A percentile compares a stretch with the other conserved stretches of the same genome.
Conservation (phyloP, 192 early-diverging fungal genomes). For the Coemansia sp. region DNA sequence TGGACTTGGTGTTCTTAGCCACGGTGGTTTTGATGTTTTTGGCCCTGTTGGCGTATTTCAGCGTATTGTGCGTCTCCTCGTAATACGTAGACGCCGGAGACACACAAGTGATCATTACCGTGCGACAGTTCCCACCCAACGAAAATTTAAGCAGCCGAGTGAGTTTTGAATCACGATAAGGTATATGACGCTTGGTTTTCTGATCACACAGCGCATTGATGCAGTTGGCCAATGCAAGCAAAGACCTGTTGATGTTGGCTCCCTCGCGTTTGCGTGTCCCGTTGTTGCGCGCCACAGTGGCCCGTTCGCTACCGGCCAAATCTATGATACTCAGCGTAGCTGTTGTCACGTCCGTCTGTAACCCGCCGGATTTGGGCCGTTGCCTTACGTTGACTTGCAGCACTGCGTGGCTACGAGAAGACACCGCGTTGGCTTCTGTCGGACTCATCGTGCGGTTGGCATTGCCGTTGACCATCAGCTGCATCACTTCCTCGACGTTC, state of each 20-base stretch:
- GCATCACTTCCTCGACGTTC: constrained; percentile 59
- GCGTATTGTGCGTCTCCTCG: constrained; percentile 78
- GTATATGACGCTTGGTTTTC: constrained; percentile 63
- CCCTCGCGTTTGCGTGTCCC: constrained; percentile 74
- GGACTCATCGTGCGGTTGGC: constrained; percentile 73
- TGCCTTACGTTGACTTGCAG: constrained; percentile 63
- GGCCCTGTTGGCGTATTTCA: constrained; percentile 77
- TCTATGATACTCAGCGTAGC: constrained; percentile 75
- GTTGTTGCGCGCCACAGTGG: constrained; percentile 62
- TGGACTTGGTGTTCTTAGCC: constrained; percentile 58
- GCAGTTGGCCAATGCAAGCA: constrained; percentile 76
- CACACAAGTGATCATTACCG: constrained; percentile 79
- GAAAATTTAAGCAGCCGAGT: constrained; percentile 74
- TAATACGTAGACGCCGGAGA: constrained; percentile 64
- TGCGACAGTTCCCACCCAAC: constrained; percentile 78
- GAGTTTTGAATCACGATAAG: constrained; percentile 77
- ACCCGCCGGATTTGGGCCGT: constrained; percentile 35
- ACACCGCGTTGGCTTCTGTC: constrained; percentile 73
- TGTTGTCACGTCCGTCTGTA: constrained; percentile 53
- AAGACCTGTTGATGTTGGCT: constrained; percentile 76
- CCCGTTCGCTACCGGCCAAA: constrained; percentile 74
- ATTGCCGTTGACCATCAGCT: constrained; percentile 61
- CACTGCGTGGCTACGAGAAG: constrained; percentile 80
- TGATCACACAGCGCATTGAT: constrained; percentile 69
- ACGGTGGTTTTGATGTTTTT: constrained; percentile 73